Base-by-base conservation (phyloP, 108 stramenopile species). In the Asterionellopsis glacialis region DNA sequence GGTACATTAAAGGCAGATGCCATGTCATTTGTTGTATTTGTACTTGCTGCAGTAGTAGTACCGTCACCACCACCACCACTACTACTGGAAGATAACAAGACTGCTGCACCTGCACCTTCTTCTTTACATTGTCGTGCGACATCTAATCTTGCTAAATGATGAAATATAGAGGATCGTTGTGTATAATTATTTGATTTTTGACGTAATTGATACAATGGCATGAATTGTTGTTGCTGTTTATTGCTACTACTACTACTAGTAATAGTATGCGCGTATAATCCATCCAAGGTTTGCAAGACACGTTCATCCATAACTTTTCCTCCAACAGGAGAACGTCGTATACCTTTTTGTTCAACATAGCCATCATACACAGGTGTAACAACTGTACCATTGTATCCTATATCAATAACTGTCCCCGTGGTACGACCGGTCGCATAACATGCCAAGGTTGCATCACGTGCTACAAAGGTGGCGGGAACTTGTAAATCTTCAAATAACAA, bases 391-490 rank as follows among this genome's bases (percentile, higher is more conserved):
- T 57, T 59, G 59, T 90, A 78, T 23, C 90, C 90, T 23, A 91
- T 71, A 60, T 95, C 90, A 11, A 91, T 77, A 0, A 91, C 93
- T 0, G 88, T 88, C 27, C 77, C 87, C 13, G 90, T 90, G 1
- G 86, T 86, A 14, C 84, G 72, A 28, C 93, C 93, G 58, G 83
- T 85, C 7, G 84, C 88, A 63, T 95, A 95, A 60, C 93, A 95
- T 0, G 81, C 63, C 58, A 89, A 56, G 16, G 73, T 72, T 19
- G 90, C 90, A 69, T 97, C 95, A 24, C 88, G 69, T 11, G 79
- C 87, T 12, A 97, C 70, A 78, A 93, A 97, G 14, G 86, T 72
- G 10, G 97, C 94, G 1, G 98, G 97, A 11, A 93, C 86, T 14
- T 78, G 38, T 28, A 85, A 72, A 18, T 75, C 70, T 60, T 93